Evolutionary conservation across 352 stramenopile genomes (phyloP).

Genomic region (Pythium brachiatum): DNA sequence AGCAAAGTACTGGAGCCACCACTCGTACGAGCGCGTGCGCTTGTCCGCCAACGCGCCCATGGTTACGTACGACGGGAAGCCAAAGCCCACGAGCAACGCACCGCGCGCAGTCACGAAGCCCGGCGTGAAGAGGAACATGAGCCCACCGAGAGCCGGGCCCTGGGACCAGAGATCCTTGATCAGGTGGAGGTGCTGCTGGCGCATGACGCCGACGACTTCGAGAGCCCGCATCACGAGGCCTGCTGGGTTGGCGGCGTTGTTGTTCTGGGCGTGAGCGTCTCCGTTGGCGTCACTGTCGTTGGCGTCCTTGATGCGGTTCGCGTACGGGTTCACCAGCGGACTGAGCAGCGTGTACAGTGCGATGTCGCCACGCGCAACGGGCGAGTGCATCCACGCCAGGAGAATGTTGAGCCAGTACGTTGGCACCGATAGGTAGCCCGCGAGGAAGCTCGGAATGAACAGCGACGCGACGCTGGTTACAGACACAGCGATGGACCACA

Average conservation of each 20-base stretch:
- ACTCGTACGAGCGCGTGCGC: constrained; percentile 77
- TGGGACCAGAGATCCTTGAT: constrained; percentile 79
- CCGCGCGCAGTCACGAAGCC: constrained; percentile 78
- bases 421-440: constrained; percentile 46
- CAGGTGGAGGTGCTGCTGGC: constrained; percentile 62
- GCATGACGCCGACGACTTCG: constrained; percentile 60
- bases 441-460: constrained; percentile 64
- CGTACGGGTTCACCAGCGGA: constrained; percentile 70
- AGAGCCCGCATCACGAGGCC: constrained; percentile 61
- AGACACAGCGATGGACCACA: constrained; percentile 64
- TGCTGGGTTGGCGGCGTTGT: constrained; percentile 40
- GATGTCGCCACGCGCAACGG: constrained; percentile 66
- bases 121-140: constrained; percentile 86
- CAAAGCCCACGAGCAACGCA: constrained; percentile 71
- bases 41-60: constrained; percentile 80
- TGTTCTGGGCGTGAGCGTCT: constrained; percentile 5
- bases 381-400: constrained; percentile 80
- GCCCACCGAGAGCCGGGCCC: constrained; percentile 63
- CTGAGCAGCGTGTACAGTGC: constrained; percentile 68
- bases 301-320: constrained; percentile 55
- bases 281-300: constrained; percentile 21
- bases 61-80: constrained; percentile 79
- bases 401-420: constrained; percentile 67
- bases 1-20: constrained; percentile 85
- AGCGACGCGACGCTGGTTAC: constrained; percentile 51